Percentiles rank a stretch among this genome's conserved stretches.
These are phyloP conservation scores for Waltiozyma sp. DNA, from an alignment of 1,139 yeast genomes.

Conservation along the genomic window DNA sequence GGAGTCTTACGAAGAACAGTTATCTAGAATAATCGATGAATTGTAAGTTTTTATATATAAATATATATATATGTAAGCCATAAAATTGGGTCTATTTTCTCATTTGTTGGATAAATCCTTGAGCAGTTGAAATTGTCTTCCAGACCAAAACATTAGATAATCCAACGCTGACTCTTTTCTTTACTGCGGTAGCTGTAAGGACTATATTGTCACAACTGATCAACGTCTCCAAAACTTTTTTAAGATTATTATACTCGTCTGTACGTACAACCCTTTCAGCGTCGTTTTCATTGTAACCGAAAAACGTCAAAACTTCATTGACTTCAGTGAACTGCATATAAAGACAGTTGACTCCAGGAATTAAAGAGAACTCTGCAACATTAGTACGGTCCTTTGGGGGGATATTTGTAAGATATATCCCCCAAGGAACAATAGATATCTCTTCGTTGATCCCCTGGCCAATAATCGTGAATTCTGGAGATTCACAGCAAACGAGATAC, in stretches of 20 bases:
- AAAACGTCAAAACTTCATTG: background rate
- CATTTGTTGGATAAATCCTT: background rate
- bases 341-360: background rate
- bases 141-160: background rate
- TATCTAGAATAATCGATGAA: background rate
- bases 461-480: background rate
- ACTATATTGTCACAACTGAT: background rate
- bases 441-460: background rate
- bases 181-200: background rate
- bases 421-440: background rate
- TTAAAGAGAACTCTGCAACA: background rate
- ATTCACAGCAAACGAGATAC: background rate
- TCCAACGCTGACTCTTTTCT: background rate
- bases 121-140: background rate
- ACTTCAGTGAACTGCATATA: background rate
- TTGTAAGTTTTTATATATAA: background rate
- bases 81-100: background rate
- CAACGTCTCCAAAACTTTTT: background rate
- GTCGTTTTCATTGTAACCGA: background rate
- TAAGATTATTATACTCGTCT: background rate
- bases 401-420: background rate
- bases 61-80: background rate
- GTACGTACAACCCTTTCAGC: background rate
- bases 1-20: background rate
- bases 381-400: background rate